These are phyloP conservation scores for Zarea fungicola DNA, from an alignment of 2,329 filamentous ascomycete genomes.

Conservation along the genomic window DNA sequence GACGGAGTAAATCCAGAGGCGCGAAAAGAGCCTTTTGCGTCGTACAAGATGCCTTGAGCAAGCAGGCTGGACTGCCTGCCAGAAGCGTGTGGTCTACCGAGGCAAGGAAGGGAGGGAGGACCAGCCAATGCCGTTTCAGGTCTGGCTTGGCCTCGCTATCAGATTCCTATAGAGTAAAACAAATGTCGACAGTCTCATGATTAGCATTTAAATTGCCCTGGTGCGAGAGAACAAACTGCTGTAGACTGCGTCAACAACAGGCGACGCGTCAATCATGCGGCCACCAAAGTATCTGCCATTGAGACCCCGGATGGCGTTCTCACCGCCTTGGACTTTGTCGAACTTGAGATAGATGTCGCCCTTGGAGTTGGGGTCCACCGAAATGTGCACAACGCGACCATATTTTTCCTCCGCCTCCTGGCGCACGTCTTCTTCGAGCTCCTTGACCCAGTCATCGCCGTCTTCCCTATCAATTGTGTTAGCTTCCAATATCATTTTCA, in stretches of 20 bases:
- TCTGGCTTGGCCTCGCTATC: neutral
- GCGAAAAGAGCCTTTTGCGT: neutral
- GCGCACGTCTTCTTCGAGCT: constrained; percentile 89
- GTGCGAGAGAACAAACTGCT: constrained; percentile 90
- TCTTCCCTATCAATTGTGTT: constrained; percentile 61
- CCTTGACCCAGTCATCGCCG: constrained; percentile 83
- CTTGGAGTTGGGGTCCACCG: constrained; percentile 85
- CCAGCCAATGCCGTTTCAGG: neutral
- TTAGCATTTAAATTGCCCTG: constrained; percentile 61
- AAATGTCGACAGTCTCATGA: constrained; percentile 7
- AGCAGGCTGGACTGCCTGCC: neutral
- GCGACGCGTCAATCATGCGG: constrained; percentile 86
- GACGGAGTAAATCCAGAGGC: neutral
- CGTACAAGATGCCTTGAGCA: neutral
- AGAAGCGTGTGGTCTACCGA: neutral
- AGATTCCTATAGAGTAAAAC: constrained; percentile 10
- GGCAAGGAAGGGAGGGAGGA: neutral
- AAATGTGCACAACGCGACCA: constrained; percentile 95
- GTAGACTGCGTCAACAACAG: constrained; percentile 98
- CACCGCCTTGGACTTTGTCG: constrained; percentile 87
- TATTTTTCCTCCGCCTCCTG: constrained; percentile 92
- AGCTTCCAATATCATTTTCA: constrained; percentile 21
- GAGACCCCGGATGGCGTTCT: constrained; percentile 95
- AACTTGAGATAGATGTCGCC: constrained; percentile 99
- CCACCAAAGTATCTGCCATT: constrained; percentile 96